phyloP scores from a whole-genome alignment of 106 monocot species.

The Allium cepa region DNA sequence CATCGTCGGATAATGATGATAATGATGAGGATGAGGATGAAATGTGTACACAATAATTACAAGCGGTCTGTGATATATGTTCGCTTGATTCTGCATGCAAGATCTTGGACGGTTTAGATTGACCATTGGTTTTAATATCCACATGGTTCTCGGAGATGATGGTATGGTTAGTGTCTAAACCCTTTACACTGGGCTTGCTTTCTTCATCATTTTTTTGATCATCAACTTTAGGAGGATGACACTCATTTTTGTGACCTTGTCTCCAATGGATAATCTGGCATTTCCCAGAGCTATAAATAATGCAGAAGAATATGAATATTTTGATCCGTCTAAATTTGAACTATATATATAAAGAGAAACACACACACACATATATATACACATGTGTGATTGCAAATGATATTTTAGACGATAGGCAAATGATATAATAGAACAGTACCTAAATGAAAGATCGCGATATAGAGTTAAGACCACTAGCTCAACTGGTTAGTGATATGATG shows the following conservation, averaged over 20 bases:
- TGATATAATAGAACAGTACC: too few relatives aligned
- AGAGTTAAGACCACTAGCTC: too few relatives aligned
- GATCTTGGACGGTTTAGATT: constrained; percentile 1
- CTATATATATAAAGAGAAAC: too few relatives aligned
- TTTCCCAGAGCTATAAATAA: constrained; percentile 58
- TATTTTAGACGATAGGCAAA: too few relatives aligned
- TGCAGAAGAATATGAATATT: too few relatives aligned
- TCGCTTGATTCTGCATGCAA: not conserved
- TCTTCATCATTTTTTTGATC: constrained; percentile 10
- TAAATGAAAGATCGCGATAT: too few relatives aligned
- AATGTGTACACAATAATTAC: not conserved
- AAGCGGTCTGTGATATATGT: not conserved
- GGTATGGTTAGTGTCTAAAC: not conserved
- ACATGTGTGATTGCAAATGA: too few relatives aligned
- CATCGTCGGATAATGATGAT: constrained; percentile 10
- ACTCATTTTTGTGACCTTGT: constrained; percentile 76
- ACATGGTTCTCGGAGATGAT: not conserved
- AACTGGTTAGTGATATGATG: too few relatives aligned
- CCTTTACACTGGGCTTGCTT: not conserved
- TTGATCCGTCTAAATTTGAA: too few relatives aligned
- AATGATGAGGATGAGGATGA: not conserved
- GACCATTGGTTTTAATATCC: constrained; percentile 2
- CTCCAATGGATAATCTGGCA: constrained; percentile 90
- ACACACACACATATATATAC: too few relatives aligned
- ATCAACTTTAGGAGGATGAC: constrained; percentile 28